phyloP scores from a whole-genome alignment of 305 asterid genomes.

The Solanum chacoense region DNA sequence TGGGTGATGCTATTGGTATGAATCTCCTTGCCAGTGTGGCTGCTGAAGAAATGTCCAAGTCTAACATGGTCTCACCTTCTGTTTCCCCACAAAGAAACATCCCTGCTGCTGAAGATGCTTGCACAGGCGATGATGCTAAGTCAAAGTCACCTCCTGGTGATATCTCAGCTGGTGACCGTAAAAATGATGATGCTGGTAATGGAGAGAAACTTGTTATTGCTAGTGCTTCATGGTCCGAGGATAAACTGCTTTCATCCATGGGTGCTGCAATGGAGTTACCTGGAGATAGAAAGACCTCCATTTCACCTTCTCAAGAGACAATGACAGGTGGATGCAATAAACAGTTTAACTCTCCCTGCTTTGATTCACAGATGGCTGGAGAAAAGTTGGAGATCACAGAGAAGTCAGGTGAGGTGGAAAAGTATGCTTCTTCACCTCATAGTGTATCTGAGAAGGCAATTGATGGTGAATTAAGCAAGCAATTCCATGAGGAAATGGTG shows the following conservation, averaged over 20 bases:
- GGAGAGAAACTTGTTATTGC: constrained; percentile 22
- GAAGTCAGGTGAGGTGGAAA: constrained; percentile 16
- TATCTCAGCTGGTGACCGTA: constrained; percentile 4
- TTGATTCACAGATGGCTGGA: constrained; percentile 15
- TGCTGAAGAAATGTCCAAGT: constrained; percentile 42
- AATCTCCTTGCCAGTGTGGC: constrained; percentile 69
- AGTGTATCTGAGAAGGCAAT: constrained; percentile 15
- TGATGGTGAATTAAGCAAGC: constrained; percentile 21
- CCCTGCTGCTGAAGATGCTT: constrained; percentile 25
- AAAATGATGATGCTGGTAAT: constrained; percentile 14
- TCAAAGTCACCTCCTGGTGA: constrained; percentile 23
- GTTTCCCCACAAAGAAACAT: constrained; percentile 27
- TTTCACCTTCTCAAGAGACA: constrained; percentile 24
- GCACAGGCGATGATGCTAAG: constrained; percentile 24
- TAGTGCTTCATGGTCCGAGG: constrained; percentile 18
- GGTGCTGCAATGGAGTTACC: constrained; percentile 13
- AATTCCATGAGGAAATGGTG: constrained; percentile 17
- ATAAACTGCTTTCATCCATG: constrained; percentile 18
- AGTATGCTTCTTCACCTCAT: constrained; percentile 7
- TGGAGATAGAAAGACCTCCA: constrained; percentile 17
- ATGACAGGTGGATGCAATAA: constrained; percentile 16
- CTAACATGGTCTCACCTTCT: constrained; percentile 30
- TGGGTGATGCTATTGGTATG: constrained; percentile 55
- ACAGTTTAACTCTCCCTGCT: constrained; percentile 14
- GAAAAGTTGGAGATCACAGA: constrained; percentile 18